Base-by-base conservation (phyloP, 768 basidiomycete species). In the Chalciporus piperatus region DNA sequence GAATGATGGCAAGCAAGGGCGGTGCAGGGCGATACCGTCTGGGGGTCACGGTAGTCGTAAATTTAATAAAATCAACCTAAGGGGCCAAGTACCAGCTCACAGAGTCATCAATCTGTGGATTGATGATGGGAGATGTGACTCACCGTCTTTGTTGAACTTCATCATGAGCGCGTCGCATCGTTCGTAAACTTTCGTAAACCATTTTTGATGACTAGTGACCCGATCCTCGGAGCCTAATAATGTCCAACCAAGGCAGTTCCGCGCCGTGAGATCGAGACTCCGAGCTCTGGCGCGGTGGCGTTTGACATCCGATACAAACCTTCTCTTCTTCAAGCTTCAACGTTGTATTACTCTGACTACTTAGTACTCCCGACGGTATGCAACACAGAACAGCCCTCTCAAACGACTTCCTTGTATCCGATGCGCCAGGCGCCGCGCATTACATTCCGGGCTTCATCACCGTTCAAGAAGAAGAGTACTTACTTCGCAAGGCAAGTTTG, bases 381-480 rank as follows among this genome's bases (percentile, higher is more conserved):
- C 56, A 35, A 52, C 46, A 32, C 30, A 32, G 38, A 48, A 40
- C 44, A 28, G 40, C 43, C 54, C 45, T 51, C 35, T 49, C 41
- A 13, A 35, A 41, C 37, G 56, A 52, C 16, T 43, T 55, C 48
- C 60, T 62, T 27, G 19, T 56, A 40, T 51, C 47, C 27, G 74
- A 73, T 25, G 56, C 64, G 13, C 55, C 52, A 40, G 61, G 70
- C 41, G 74, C 76, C 48, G 73, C 74, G 3, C 83, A 80, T 62
- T 93, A 94, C 69, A 74, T 93, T 17, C 88, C 89, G 6, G 74
- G 91, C 56, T 94, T 93, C 66, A 73, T 89, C 33, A 81, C 81
- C 49, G 79, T 77, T 50, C 80, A 84, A 25, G 92, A 96, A 70
- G 92, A 96, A 62, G 71, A 74, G 35, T 87, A 88, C 64, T 70